Evolutionary conservation across 1,284 basidiomycete genomes (phyloP), one percentile per base, ranked within the genome.

Genomic region (Pseudozyma tsukubaensis): DNA sequence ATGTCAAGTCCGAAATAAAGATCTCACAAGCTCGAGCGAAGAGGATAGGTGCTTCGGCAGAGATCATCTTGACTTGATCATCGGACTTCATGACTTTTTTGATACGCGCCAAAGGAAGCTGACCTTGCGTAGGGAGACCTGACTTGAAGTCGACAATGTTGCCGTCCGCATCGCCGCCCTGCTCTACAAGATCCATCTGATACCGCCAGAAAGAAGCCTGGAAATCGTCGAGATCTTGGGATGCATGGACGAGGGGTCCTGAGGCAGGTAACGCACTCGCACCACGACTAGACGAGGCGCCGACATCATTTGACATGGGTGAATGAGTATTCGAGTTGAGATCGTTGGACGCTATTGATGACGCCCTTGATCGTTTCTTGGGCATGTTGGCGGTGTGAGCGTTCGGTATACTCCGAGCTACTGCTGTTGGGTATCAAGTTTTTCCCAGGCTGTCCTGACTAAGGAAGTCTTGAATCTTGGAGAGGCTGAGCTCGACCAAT

Each of bases 21-120:
- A 85, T 84, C 63, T 85, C 83, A 60, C 83, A 85, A 3, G 82
- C 83, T 24, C 83, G 51, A 3, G 83, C 83, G 51, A 85, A 80
- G 7, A 85, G 52, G 50, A 85, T 83, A 9, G 82, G 81, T 34
- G 82, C 83, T 49, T 85, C 83, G 9, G 83, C 80, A 1, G 83
- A 83, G 47, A 85, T 83, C 81, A 83, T 83, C 79, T 82, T 83
- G 59, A 84, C 81, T 47, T 83, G 77, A 39, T 82, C 81, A 58
- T 84, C 81, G 21, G 76, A 77, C 67, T 84, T 84, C 82, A 84
- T 83, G 45, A 83, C 83, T 51, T 83, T 83, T 47, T 84, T 84
- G 61, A 84, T 83, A 12, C 83, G 69, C 1, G 83, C 83, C n/a
- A 84, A 63, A 0, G 83, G 83, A 2, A 84, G 63, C 18, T 82